These are phyloP conservation scores for Hypholoma fasciculare DNA, from an alignment of 768 basidiomycete species.

Conservation along the genomic window DNA sequence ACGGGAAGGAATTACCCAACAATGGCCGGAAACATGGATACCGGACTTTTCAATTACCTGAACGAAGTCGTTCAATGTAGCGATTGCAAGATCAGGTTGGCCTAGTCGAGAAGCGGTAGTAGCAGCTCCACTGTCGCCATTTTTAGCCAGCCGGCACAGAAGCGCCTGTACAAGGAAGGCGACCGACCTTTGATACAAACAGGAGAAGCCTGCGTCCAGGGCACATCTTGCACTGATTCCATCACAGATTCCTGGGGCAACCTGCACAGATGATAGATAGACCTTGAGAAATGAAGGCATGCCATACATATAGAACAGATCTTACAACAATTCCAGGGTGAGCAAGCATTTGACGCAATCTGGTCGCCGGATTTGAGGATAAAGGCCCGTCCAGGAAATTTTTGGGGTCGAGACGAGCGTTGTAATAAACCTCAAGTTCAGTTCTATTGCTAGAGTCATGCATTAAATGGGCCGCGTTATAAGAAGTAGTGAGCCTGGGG, in stretches of 20 bases:
- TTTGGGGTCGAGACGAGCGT: conserved; percentile 66
- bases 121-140: conserved; percentile 59
- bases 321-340: conserved; percentile 77
- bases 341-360: conserved; percentile 68
- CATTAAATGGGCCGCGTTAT: not conserved
- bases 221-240: conserved; percentile 82
- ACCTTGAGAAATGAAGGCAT: not conserved
- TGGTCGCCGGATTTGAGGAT: conserved; percentile 67
- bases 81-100: conserved; percentile 78
- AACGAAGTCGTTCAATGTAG: conserved; percentile 79
- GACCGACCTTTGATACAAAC: conserved; percentile 70
- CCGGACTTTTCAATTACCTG: conserved; percentile 33
- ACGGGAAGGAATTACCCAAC: not conserved
- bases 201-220: conserved; percentile 76
- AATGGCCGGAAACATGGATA: not conserved
- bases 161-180: too few relatives aligned
- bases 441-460: not conserved
- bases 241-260: conserved; percentile 80
- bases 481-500: not conserved
- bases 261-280: conserved; percentile 29
- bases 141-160: too few relatives aligned
- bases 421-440: conserved; percentile 45
- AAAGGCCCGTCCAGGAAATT: conserved; percentile 71
- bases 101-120: conserved; percentile 81
- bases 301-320: not conserved